Evolutionary conservation across 768 basidiomycete species (phyloP).

Genomic region (Dioszegia aurantiaca): DNA sequence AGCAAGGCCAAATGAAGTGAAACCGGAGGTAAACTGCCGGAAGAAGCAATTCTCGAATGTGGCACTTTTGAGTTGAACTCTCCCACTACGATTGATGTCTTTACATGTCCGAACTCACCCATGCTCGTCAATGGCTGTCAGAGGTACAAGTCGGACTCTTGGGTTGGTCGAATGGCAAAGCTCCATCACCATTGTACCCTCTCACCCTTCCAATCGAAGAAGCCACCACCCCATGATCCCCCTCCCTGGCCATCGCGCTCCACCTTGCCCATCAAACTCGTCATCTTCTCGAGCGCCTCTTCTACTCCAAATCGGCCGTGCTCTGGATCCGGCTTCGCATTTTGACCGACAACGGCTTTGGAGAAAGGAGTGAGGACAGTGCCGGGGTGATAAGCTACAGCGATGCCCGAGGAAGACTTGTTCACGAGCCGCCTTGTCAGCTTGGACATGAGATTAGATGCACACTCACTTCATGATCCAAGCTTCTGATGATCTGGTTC

Average conservation of each 20-base stretch:
- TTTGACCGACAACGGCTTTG: slow-evolving; percentile 41
- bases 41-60: background rate
- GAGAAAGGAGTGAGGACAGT: slow-evolving; percentile 51
- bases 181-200: slow-evolving; percentile 37
- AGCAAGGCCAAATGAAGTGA: too few species aligned
- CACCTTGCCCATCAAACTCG: slow-evolving; percentile 34
- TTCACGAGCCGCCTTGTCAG: slow-evolving; percentile 33
- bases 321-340: slow-evolving; percentile 41
- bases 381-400: slow-evolving; percentile 51
- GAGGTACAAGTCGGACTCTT: too few species aligned
- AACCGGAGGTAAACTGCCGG: too few species aligned
- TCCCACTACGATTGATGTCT: background rate
- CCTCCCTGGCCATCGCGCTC: slow-evolving; percentile 18
- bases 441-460: background rate
- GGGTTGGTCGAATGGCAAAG: background rate
- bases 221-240: slow-evolving; percentile 41
- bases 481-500: slow-evolving; percentile 53
- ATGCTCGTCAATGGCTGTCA: background rate
- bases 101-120: background rate
- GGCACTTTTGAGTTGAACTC: background rate
- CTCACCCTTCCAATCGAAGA: slow-evolving; percentile 51
- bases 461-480: slow-evolving; percentile 53
- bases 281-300: slow-evolving; percentile 46
- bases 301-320: slow-evolving; percentile 51
- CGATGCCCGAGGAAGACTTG: slow-evolving; percentile 52